A percentile compares a stretch with the other conserved stretches of the same genome.
phyloP scores from a whole-genome alignment of 345 rosid species.

The Balakata baccata region DNA sequence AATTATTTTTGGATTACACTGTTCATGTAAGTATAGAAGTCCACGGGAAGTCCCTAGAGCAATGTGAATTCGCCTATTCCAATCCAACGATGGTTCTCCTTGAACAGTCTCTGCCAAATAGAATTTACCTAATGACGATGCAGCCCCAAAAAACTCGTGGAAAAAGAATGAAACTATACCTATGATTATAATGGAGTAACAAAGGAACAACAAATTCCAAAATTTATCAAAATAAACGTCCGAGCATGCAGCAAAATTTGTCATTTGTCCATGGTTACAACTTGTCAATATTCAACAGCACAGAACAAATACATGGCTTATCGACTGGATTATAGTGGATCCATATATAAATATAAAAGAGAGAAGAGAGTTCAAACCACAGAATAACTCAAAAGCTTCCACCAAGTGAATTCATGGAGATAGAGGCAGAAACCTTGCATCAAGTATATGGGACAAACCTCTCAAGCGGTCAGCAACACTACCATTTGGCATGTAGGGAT shows the following conservation, averaged over 20 bases:
- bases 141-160: not conserved
- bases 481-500: constrained; percentile 97
- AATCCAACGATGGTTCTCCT: constrained; percentile 73
- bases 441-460: constrained; percentile 45
- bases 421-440: not conserved
- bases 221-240: not conserved
- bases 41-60: constrained; percentile 91
- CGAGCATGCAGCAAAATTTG: not conserved
- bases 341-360: not conserved
- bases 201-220: not conserved
- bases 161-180: not conserved
- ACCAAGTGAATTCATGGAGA: not conserved
- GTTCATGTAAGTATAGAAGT: constrained; percentile 89
- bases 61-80: constrained; percentile 70
- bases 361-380: not conserved
- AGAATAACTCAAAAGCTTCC: not conserved
- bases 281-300: not conserved
- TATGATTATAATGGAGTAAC: not conserved
- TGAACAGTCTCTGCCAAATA: constrained; percentile 41
- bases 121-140: constrained; percentile 2
- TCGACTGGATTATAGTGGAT: not conserved
- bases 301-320: too few relatives aligned
- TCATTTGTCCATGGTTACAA: not conserved
- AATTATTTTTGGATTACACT: constrained; percentile 87
- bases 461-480: constrained; percentile 87